Evolutionary conservation across 1,284 basidiomycete genomes (phyloP).

Genomic region (Irpex rosettiformis): DNA sequence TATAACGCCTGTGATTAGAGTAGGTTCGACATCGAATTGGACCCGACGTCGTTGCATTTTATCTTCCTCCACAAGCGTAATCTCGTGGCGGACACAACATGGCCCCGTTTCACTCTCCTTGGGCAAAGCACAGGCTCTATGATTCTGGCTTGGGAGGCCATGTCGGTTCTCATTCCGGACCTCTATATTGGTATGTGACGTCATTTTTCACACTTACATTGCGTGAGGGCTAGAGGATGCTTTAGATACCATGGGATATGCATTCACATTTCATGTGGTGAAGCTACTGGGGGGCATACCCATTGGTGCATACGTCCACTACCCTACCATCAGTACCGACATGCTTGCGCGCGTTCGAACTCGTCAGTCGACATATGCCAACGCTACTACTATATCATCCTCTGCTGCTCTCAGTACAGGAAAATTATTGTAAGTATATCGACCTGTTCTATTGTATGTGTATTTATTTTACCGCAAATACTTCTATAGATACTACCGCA

Average conservation of each 20-base stretch:
- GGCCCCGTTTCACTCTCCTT: conserved; percentile 87
- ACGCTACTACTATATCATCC: conserved; percentile 56
- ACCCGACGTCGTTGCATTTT: conserved; percentile 67
- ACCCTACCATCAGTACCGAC: conserved; percentile 92
- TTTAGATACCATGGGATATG: conserved; percentile 96
- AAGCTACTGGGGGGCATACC: conserved; percentile 61
- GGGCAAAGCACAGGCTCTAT: conserved; percentile 91
- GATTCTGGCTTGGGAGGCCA: conserved; percentile 79
- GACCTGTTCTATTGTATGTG: conserved; percentile 1
- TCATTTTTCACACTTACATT: background rate
- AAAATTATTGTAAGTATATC: conserved; percentile 68
- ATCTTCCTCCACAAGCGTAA: conserved; percentile 71
- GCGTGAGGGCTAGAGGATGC: background rate
- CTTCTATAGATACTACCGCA: conserved; percentile 74
- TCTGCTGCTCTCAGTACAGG: conserved; percentile 56
- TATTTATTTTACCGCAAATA: background rate
- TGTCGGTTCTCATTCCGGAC: conserved; percentile 76
- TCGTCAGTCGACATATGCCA: conserved; percentile 64
- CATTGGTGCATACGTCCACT: conserved; percentile 92
- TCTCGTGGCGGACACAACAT: conserved; percentile 80
- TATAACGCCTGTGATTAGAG: conserved; percentile 40
- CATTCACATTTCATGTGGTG: conserved; percentile 86
- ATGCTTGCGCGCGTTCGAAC: conserved; percentile 85
- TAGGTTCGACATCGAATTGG: conserved; percentile 80
- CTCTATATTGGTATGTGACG: conserved; percentile 75